Evolutionary conservation across 1,139 yeast genomes (phyloP).

Genomic region (Zhuliangozyma blackwelliae): DNA sequence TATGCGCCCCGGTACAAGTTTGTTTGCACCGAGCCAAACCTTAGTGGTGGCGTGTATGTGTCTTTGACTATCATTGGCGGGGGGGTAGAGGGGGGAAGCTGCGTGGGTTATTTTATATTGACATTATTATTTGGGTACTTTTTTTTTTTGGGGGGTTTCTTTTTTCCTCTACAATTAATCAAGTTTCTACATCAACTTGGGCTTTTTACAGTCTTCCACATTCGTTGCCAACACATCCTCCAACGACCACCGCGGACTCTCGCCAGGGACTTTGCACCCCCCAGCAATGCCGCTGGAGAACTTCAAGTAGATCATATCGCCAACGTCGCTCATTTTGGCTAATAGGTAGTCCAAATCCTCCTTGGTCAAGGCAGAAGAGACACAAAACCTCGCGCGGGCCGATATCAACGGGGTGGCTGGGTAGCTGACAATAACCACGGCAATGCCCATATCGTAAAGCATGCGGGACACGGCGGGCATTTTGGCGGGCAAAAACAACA

Average conservation of each 20-base stretch:
- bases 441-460: slow-evolving; percentile 75
- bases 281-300: slow-evolving; percentile 76
- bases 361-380: slow-evolving; percentile 87
- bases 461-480: slow-evolving; percentile 90
- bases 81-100: background rate
- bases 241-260: slow-evolving; percentile 68
- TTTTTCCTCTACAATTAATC: too few relatives aligned
- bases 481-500: slow-evolving; percentile 84
- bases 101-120: background rate
- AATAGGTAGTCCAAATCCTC: slow-evolving; percentile 85
- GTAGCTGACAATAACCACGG: slow-evolving; percentile 94
- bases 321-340: slow-evolving; percentile 70
- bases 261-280: slow-evolving; percentile 52
- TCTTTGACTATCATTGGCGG: slow-evolving; percentile 19
- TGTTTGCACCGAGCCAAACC: slow-evolving; percentile 70
- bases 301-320: slow-evolving; percentile 72
- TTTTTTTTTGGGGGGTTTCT: too few relatives aligned
- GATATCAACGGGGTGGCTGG: slow-evolving; percentile 95
- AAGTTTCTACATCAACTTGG: slow-evolving; percentile 19
- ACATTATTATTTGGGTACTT: background rate
- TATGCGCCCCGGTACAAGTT: slow-evolving; percentile 79
- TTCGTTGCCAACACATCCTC: slow-evolving; percentile 73
- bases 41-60: slow-evolving; percentile 70
- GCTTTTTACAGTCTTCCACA: slow-evolving; percentile 62
- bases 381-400: slow-evolving; percentile 89